phyloP scores from a whole-genome alignment of 2,329 filamentous ascomycete genomes.

The Phaeomoniella chlamydospora region DNA sequence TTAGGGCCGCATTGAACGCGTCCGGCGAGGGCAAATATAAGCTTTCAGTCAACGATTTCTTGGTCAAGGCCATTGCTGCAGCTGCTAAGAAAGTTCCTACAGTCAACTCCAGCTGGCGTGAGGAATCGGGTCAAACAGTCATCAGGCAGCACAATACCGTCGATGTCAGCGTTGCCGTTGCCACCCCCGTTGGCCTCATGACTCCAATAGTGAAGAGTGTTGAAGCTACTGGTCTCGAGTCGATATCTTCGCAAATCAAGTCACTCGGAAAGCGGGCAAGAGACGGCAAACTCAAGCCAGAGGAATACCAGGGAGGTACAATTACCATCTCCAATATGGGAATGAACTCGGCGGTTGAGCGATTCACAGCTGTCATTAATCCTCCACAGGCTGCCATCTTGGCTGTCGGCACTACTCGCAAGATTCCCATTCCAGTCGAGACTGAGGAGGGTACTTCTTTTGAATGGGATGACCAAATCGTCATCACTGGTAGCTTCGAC shows the following conservation, averaged over 20 bases:
- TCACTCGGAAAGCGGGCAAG: conserved; percentile 91
- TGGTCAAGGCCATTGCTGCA: conserved; percentile 86
- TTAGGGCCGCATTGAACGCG: conserved; percentile 83
- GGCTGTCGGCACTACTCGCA: conserved; percentile 85
- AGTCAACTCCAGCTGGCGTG: conserved; percentile 87
- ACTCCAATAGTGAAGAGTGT: conserved; percentile 92
- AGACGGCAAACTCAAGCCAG: conserved; percentile 96
- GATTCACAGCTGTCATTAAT: conserved; percentile 98
- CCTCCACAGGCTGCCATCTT: conserved; percentile 92
- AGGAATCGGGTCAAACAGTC: conserved; percentile 57
- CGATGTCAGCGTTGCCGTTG: conserved; percentile 90
- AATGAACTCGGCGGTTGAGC: conserved; percentile 93
- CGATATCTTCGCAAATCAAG: conserved; percentile 82
- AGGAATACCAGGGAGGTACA: conserved; percentile 97
- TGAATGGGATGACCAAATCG: conserved; percentile 95
- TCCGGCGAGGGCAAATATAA: conserved; percentile 89
- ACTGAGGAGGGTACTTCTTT: conserved; percentile 67
- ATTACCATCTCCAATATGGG: conserved; percentile 99
- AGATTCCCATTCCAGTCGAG: conserved; percentile 81
- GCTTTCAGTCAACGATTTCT: conserved; percentile 98
- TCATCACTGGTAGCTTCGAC: conserved; percentile 90
- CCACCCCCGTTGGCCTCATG: conserved; percentile 86
- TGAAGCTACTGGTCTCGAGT: conserved; percentile 70
- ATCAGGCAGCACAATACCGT: conserved; percentile 90
- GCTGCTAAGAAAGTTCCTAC: conserved; percentile 88